These are phyloP conservation scores for Acer campestre DNA, from an alignment of 345 rosid genomes.

Conservation along the genomic window DNA sequence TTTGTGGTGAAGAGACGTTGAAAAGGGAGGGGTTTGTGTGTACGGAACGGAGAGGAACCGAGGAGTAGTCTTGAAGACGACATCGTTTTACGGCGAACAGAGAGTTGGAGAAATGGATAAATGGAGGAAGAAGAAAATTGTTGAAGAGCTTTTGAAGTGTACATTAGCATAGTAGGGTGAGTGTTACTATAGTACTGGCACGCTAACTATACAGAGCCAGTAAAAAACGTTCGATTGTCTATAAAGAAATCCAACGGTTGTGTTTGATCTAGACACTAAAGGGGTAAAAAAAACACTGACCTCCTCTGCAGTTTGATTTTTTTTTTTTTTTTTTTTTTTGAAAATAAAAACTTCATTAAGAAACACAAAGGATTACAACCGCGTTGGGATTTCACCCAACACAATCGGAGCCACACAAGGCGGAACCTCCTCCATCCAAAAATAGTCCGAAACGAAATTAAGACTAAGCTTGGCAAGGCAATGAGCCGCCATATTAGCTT, in stretches of 20 bases:
- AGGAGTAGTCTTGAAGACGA: constrained; percentile 46
- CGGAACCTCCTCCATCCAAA: no score
- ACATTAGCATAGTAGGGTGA: not conserved
- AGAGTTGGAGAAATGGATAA: not conserved
- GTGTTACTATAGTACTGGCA: not conserved
- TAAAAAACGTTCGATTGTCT: not conserved
- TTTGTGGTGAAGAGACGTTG: constrained; percentile 13
- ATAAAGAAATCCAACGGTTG: not conserved
- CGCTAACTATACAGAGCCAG: not conserved
- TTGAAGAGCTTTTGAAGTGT: not conserved
- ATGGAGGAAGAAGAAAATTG: not conserved
- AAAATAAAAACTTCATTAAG: no score
- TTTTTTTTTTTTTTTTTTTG: no score
- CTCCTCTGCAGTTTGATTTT: no score
- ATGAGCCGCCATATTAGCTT: no score
- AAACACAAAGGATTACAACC: no score
- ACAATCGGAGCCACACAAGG: no score
- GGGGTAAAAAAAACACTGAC: no score
- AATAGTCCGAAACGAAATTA: no score
- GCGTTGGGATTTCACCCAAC: no score
- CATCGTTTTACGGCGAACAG: constrained; percentile 33
- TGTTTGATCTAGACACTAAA: not conserved
- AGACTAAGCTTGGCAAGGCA: no score
- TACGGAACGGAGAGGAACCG: constrained; percentile 44
- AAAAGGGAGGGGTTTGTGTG: constrained; percentile 32